Evolutionary conservation across 2,329 filamentous ascomycete species (phyloP).

Genomic region (Gnomoniopsis smithogilvyi): DNA sequence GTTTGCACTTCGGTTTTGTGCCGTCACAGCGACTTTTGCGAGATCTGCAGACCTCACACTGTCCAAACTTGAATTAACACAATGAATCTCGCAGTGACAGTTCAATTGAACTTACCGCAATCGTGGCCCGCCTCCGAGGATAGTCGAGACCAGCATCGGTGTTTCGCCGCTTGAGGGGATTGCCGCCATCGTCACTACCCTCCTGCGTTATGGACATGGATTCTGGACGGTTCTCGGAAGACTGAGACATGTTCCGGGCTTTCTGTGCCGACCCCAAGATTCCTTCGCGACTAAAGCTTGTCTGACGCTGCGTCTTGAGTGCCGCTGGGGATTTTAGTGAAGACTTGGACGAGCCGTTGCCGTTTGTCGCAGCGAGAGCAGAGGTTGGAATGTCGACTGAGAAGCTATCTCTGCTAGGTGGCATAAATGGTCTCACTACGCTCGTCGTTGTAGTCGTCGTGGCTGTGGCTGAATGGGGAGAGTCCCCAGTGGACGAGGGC

Average conservation of each 20-base stretch:
- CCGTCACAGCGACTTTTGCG: slow-evolving; percentile 79
- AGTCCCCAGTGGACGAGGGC: slow-evolving; percentile 53
- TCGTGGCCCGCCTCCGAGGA: slow-evolving; percentile 61
- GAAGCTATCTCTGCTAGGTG: slow-evolving; percentile 45
- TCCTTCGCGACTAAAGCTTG: slow-evolving; percentile 52
- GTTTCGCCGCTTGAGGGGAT: slow-evolving; percentile 59
- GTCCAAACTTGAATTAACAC: slow-evolving; percentile 11
- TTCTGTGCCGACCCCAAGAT: slow-evolving; percentile 53
- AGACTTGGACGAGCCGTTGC: slow-evolving; percentile 42
- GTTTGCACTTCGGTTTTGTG: slow-evolving; percentile 77
- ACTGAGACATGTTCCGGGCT: slow-evolving; percentile 52
- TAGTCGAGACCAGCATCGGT: slow-evolving; percentile 62
- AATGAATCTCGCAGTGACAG: neutral
- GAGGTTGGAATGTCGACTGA: slow-evolving; percentile 45
- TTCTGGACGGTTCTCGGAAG: slow-evolving; percentile 46
- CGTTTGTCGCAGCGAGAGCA: slow-evolving; percentile 36
- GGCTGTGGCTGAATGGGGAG: slow-evolving; percentile 40
- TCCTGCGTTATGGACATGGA: slow-evolving; percentile 39
- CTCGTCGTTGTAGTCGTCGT: slow-evolving; percentile 32
- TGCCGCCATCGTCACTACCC: slow-evolving; percentile 50
- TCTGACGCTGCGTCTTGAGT: slow-evolving; percentile 44
- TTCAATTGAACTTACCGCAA: slow-evolving; percentile 51
- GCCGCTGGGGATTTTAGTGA: slow-evolving; percentile 53
- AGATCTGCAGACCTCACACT: slow-evolving; percentile 81
- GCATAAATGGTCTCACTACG: slow-evolving; percentile 39